Conservation (phyloP, 768 basidiomycete genomes). For the Hemileccinum impolitum region DNA sequence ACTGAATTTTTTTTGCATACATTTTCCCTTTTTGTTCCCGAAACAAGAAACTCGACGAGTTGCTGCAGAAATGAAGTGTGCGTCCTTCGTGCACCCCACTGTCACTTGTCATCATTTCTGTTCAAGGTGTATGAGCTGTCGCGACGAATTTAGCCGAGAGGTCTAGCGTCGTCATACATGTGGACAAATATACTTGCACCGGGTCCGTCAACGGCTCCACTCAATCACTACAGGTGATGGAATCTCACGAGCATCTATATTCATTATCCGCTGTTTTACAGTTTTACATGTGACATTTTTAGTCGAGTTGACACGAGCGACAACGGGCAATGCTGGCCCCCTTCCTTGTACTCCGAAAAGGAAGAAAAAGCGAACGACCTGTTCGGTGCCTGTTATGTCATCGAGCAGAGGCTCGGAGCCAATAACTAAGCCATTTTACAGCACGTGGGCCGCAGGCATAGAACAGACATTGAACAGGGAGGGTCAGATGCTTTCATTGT, state of each 20-base stretch:
- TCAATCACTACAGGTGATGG: not conserved
- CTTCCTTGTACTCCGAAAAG: not conserved
- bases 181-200: not conserved
- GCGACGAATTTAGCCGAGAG: not conserved
- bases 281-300: not conserved
- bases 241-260: not conserved
- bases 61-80: not conserved
- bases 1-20: not conserved
- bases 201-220: too few species aligned
- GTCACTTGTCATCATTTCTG: not conserved
- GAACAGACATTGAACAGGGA: too few species aligned
- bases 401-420: not conserved
- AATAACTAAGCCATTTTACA: too few species aligned
- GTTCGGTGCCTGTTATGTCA: not conserved
- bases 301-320: too few species aligned
- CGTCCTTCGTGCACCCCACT: not conserved
- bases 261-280: not conserved
- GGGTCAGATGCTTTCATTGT: too few species aligned
- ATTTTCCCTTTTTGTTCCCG: not conserved
- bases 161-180: not conserved
- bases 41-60: not conserved
- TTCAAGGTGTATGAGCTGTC: conserved; percentile 1
- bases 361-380: not conserved
- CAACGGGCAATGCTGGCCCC: too few species aligned
- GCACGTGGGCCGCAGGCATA: too few species aligned